Percentiles rank a stretch among this genome's conserved stretches.
Conservation (phyloP, 352 stramenopile genomes). For the Pythium brassicae region DNA sequence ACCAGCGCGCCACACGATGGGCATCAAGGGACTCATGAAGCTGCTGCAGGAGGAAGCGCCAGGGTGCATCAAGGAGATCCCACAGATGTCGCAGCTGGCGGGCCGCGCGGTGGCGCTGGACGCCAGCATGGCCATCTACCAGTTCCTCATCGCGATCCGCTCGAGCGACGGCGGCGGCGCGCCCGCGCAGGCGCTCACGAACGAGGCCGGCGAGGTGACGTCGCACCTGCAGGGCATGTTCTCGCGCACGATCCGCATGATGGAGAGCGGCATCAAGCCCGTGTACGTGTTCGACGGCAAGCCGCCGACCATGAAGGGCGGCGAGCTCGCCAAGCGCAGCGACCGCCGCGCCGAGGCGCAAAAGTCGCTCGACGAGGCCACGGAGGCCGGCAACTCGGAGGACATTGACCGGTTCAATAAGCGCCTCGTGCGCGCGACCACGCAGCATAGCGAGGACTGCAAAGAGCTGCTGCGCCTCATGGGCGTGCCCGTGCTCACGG, state of each 20-base stretch:
- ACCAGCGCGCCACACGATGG: conserved; percentile 91
- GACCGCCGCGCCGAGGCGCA: conserved; percentile 85
- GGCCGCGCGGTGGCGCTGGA: conserved; percentile 98
- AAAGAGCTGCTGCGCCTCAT: conserved; percentile 93
- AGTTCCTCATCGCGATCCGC: conserved; percentile 94
- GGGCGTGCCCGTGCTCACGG: conserved; percentile 95
- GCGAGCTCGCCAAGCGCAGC: conserved; percentile 94
- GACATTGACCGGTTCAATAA: conserved; percentile 95
- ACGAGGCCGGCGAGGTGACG: conserved; percentile 96
- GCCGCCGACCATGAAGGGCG: conserved; percentile 96
- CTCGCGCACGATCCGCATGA: conserved; percentile 97
- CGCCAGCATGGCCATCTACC: conserved; percentile 99
- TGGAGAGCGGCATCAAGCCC: conserved; percentile 96
- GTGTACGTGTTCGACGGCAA: conserved; percentile 99
- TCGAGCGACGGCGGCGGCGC: conserved; percentile 76
- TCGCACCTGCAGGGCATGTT: conserved; percentile 96
- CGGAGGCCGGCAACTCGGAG: conserved; percentile 81
- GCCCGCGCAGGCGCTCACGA: conserved; percentile 93
- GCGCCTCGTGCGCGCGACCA: conserved; percentile 86
- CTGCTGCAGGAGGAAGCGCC: conserved; percentile 97
- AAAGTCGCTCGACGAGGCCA: conserved; percentile 82
- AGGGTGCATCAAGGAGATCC: conserved; percentile 93
- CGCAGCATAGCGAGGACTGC: conserved; percentile 92
- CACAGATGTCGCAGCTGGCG: conserved; percentile 92
- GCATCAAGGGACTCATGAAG: conserved; percentile 99